Evolutionary conservation across 1,139 yeast species (phyloP).

Genomic region (Debaryomyces udenii): DNA sequence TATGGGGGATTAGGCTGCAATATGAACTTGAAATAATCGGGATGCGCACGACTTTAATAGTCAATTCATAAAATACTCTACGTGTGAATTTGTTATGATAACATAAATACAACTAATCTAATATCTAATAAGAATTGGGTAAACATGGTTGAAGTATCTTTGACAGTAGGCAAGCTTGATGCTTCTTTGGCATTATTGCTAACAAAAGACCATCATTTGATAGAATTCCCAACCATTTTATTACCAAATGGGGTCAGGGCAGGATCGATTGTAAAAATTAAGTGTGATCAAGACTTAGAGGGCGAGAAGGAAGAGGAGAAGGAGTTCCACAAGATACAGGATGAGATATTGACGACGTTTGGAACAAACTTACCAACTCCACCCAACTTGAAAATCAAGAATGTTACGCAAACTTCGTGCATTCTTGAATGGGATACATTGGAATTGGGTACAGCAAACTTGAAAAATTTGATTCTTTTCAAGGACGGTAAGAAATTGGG

Average conservation of each 20-base stretch:
- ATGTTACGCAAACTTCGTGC: conserved; percentile 92
- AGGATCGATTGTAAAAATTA: conserved; percentile 89
- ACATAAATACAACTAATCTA: too few species aligned
- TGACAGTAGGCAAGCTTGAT: conserved; percentile 94
- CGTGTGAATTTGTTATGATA: conserved; percentile 1
- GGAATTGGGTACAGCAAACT: conserved; percentile 78
- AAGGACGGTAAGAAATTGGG: conserved; percentile 83
- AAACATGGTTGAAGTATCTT: conserved; percentile 78
- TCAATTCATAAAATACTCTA: not conserved
- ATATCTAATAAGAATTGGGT: conserved; percentile 1
- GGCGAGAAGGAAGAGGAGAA: conserved; percentile 64
- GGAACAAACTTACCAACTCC: conserved; percentile 73
- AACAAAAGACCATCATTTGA: conserved; percentile 90
- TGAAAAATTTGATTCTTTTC: conserved; percentile 75
- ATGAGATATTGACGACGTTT: conserved; percentile 69
- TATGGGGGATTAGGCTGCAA: too few species aligned
- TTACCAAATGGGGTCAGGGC: conserved; percentile 90
- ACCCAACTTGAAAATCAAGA: conserved; percentile 72
- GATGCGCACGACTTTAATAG: not conserved
- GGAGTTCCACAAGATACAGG: conserved; percentile 67
- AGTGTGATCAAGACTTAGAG: conserved; percentile 77
- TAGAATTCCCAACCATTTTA: conserved; percentile 92
- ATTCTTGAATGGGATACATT: conserved; percentile 93
- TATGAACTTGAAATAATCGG: not conserved
- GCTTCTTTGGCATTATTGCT: conserved; percentile 90